Evolutionary conservation across 768 basidiomycete species (phyloP), one percentile per base, ranked within the genome.

Genomic region (Dictyophora rubrovolvata): DNA sequence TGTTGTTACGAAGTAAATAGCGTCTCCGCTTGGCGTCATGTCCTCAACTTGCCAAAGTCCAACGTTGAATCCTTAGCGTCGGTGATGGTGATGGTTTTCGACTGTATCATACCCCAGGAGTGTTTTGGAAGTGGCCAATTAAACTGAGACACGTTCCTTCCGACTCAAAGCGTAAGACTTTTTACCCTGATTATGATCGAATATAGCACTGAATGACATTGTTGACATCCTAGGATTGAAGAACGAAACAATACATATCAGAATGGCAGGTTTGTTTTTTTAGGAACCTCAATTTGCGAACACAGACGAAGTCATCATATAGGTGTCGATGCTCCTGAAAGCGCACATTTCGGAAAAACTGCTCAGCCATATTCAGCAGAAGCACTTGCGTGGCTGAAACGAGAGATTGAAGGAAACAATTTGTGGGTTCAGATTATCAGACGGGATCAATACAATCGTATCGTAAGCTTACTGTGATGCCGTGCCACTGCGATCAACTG

Each of bases 321-420:
- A 22, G 57, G 91, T 0, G 83, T 93, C 5, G 94, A 98, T 68
- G 94, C 94, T 0, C 94, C 94, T 0, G 94, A 98, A 77, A 91
- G 76, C n/a, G 75, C 84, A 0, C 89, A 96, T 69, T 95, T 93
- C 63, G 94, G 94, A 20, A 81, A 83, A 53, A 81, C 84, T 10
- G 81, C 80, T 0, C 93, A 96, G 66, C 84, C 85, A 0, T 85
- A 84, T 59, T 73, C 85, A 0, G 69, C 72, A n/a, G 93, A 96
- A 67, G 85, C 85, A 54, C 69, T 90, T 10, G 77, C 74, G 0
- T 93, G 90, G 86, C 74, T 93, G 16, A 83, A 78, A 51, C 64
- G 72, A 7, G 72, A 71, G 11, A 73, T 91, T 17, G 71, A 77
- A 1, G 81, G 85, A 0, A 81, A 78, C 62, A 75, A 69, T 0